Percentiles rank a stretch among this genome's conserved stretches.
Conservation (phyloP, 768 basidiomycete genomes). For the Mycena pura region DNA sequence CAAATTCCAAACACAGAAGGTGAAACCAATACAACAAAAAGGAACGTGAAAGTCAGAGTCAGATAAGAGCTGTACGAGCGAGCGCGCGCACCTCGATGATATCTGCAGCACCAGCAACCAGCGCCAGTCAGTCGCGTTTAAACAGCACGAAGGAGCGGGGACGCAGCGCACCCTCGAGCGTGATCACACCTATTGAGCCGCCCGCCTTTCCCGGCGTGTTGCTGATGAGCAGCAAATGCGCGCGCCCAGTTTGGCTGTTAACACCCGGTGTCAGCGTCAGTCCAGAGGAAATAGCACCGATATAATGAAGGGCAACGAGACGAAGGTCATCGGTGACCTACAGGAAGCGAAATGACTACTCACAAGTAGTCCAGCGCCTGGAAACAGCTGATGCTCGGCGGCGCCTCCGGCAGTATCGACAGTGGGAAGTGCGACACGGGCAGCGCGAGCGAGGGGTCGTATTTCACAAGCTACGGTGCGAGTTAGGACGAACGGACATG, state of each 20-base stretch:
- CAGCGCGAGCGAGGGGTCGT: conserved; percentile 82
- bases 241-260: conserved; percentile 87
- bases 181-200: conserved; percentile 91
- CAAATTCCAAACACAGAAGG: background rate
- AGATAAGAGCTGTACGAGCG: no score
- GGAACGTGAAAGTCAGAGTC: no score
- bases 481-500: conserved; percentile 81
- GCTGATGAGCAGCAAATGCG: conserved; percentile 88
- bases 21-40: no score
- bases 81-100: conserved; percentile 66
- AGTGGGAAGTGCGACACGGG: conserved; percentile 80
- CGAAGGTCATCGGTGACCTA: background rate
- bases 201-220: conserved; percentile 81
- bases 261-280: background rate
- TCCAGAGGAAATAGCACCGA: background rate
- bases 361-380: conserved; percentile 95
- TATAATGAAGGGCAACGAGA: background rate
- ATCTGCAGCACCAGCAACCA: conserved; percentile 46
- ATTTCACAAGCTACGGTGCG: conserved; percentile 78
- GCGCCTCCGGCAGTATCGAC: conserved; percentile 88
- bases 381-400: conserved; percentile 89
- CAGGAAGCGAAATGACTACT: conserved; percentile 23
- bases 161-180: conserved; percentile 71
- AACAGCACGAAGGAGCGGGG: background rate
- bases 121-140: background rate